These are phyloP conservation scores for Hypoxylon subgilvum DNA, from an alignment of 495 filamentous ascomycete genomes.

Conservation along the genomic window DNA sequence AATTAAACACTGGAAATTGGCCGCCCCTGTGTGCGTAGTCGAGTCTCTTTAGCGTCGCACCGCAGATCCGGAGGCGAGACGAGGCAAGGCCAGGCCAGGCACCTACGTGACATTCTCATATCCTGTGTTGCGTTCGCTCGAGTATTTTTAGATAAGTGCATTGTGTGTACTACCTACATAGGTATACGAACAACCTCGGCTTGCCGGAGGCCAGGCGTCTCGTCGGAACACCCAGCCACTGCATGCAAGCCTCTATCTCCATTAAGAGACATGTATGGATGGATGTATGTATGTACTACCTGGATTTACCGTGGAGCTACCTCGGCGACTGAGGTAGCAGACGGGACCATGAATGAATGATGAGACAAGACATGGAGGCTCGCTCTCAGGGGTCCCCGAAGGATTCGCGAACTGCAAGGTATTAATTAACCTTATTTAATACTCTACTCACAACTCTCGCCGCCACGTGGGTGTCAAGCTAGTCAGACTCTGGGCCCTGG, in stretches of 20 bases:
- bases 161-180: too few species aligned
- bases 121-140: too few species aligned
- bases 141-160: constrained; percentile 38
- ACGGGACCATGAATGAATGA: background rate
- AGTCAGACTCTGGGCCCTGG: constrained; percentile 13
- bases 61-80: constrained; percentile 13
- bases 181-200: too few species aligned
- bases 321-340: background rate
- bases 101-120: background rate
- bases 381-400: constrained; percentile 3
- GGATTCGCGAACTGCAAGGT: constrained; percentile 31
- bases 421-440: constrained; percentile 31
- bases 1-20: too few species aligned
- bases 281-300: too few species aligned
- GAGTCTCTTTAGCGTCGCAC: constrained; percentile 15
- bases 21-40: constrained; percentile 8
- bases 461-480: constrained; percentile 33
- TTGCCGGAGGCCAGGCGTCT: too few species aligned
- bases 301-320: background rate
- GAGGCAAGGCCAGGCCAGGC: constrained; percentile 6
- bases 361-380: background rate
- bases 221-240: too few species aligned
- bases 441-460: too few species aligned
- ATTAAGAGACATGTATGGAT: too few species aligned
- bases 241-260: background rate